These are phyloP conservation scores for Thermoascus crustaceus DNA, from an alignment of 2,329 filamentous ascomycete species.

Conservation along the genomic window DNA sequence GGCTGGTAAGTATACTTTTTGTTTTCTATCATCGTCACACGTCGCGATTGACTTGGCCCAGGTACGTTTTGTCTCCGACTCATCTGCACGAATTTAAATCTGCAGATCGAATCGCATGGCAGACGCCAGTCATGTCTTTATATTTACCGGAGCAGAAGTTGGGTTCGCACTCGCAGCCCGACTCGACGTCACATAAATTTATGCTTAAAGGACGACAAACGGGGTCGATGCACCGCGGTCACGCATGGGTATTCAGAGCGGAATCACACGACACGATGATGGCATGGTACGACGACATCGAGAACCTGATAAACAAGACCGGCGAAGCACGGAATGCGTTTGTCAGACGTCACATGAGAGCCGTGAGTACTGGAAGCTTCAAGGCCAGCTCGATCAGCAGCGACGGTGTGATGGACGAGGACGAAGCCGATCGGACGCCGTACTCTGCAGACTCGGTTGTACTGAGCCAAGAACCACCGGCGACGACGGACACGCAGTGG, in stretches of 20 bases:
- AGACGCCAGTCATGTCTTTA: constrained; percentile 90
- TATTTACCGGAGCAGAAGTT: constrained; percentile 93
- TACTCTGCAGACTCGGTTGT: constrained; percentile 51
- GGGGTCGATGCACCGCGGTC: constrained; percentile 77
- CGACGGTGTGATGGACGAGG: constrained; percentile 69
- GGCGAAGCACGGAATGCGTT: constrained; percentile 83
- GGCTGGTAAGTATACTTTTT: constrained; percentile 61
- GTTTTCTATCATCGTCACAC: constrained; percentile 1
- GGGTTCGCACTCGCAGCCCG: constrained; percentile 76
- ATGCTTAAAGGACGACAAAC: constrained; percentile 94
- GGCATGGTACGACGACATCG: constrained; percentile 93
- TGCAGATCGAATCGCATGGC: constrained; percentile 73
- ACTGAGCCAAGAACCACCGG: constrained; percentile 29
- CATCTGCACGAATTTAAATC: constrained; percentile 99
- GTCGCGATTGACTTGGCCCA: constrained; percentile 25
- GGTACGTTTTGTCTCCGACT: constrained; percentile 92
- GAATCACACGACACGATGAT: constrained; percentile 86
- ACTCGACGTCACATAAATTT: constrained; percentile 90
- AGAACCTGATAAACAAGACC: constrained; percentile 76
- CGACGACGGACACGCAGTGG: constrained; percentile 35
- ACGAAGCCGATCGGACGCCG: constrained; percentile 57
- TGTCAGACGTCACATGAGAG: constrained; percentile 72
- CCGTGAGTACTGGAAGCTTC: constrained; percentile 57
- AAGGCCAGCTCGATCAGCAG: constrained; percentile 58
- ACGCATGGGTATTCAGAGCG: constrained; percentile 61